phyloP scores from a whole-genome alignment of 495 filamentous ascomycete genomes.

The Articulospora tetracladia region DNA sequence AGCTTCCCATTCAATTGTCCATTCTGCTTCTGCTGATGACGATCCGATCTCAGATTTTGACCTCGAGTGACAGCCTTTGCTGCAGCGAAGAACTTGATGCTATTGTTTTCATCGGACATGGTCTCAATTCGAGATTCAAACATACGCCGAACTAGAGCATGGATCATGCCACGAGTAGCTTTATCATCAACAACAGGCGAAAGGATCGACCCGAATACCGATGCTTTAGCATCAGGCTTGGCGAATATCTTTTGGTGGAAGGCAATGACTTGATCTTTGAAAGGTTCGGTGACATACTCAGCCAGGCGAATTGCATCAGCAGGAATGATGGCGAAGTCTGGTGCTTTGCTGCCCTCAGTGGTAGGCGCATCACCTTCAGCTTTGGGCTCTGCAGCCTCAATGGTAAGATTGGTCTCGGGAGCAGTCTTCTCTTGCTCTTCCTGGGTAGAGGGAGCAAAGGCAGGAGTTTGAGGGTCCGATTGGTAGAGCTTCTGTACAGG shows the following conservation, averaged over 20 bases:
- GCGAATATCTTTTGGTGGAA: conserved; percentile 33
- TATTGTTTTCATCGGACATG: conserved; percentile 50
- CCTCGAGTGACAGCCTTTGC: conserved; percentile 26
- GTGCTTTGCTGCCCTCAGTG: neutral
- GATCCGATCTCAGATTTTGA: conserved; percentile 16
- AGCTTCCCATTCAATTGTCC: conserved; percentile 22
- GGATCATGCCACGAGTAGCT: conserved; percentile 57
- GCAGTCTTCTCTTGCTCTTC: no score
- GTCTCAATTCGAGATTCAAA: conserved; percentile 67
- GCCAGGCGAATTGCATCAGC: conserved; percentile 44
- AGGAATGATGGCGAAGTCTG: conserved; percentile 30
- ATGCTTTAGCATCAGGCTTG: conserved; percentile 31
- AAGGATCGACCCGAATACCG: conserved; percentile 16
- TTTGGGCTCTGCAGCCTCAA: neutral
- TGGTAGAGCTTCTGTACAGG: no score
- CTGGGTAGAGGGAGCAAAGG: no score
- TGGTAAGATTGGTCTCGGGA: neutral
- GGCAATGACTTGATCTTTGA: conserved; percentile 33
- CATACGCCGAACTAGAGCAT: conserved; percentile 60
- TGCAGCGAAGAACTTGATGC: conserved; percentile 55
- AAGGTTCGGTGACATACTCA: conserved; percentile 40
- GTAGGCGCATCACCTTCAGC: neutral
- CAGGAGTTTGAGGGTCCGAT: no score
- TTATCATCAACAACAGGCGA: conserved; percentile 48
- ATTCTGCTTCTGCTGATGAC: conserved; percentile 13